These are phyloP conservation scores for Macrotyloma uniflorum DNA, from an alignment of 306 rosid genomes.

Conservation along the genomic window DNA sequence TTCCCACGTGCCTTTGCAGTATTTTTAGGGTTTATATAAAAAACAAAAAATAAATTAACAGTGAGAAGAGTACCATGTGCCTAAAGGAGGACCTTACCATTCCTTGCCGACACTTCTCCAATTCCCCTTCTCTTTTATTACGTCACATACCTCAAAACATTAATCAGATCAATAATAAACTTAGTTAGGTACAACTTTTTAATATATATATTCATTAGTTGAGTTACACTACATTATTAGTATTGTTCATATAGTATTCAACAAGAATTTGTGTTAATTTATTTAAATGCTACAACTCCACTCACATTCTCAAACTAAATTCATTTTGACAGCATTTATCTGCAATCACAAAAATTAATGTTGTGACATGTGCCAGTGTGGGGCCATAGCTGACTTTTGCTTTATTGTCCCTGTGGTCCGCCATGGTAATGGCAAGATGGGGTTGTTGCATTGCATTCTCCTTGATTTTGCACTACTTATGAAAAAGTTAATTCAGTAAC, in stretches of 20 bases:
- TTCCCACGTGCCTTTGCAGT: slow-evolving; percentile 58
- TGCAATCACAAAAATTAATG: not conserved
- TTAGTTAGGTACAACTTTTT: not conserved
- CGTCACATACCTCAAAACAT: slow-evolving; percentile 44
- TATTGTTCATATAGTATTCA: not conserved
- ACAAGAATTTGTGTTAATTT: not conserved
- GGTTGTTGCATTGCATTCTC: slow-evolving; percentile 21
- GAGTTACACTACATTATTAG: not conserved
- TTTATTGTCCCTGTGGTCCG: not conserved
- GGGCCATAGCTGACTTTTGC: slow-evolving; percentile 40
- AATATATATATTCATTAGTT: not conserved
- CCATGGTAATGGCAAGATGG: slow-evolving; percentile 29
- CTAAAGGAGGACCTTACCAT: slow-evolving; percentile 40
- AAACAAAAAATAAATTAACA: not conserved
- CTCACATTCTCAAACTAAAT: not conserved
- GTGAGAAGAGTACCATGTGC: slow-evolving; percentile 36
- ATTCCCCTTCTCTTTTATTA: slow-evolving; percentile 40
- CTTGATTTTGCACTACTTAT: not conserved
- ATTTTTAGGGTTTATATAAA: slow-evolving; percentile 18
- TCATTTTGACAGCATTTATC: not conserved
- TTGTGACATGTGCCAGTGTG: slow-evolving; percentile 29
- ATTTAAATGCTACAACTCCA: not conserved
- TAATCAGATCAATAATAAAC: not conserved
- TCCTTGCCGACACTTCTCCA: slow-evolving; percentile 68
- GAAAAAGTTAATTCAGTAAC: not conserved